Conservation (phyloP, 495 filamentous ascomycete genomes). For the Hypomontagnella monticulosa region DNA sequence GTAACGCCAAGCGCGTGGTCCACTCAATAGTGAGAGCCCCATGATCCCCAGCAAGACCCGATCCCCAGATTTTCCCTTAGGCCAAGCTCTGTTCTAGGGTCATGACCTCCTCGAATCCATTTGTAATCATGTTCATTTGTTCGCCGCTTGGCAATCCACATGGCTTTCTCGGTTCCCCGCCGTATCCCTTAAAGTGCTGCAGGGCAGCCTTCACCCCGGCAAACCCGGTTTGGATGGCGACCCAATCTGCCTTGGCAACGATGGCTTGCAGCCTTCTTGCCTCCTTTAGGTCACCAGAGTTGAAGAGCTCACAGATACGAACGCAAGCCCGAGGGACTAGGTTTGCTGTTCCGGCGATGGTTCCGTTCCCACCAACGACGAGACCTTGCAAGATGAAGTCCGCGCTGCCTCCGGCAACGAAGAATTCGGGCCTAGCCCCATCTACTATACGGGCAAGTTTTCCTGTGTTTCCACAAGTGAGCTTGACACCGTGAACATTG, state of each 20-base stretch:
- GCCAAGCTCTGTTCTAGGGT: conserved; percentile 43
- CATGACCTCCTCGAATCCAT: conserved; percentile 70
- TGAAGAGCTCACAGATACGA: conserved; percentile 76
- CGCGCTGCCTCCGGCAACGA: conserved; percentile 83
- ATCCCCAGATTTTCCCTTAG: conserved; percentile 29
- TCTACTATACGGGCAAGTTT: conserved; percentile 84
- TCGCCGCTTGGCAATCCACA: conserved; percentile 65
- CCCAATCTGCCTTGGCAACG: conserved; percentile 80
- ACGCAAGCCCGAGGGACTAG: conserved; percentile 79
- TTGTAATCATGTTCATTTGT: conserved; percentile 66
- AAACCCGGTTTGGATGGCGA: conserved; percentile 81
- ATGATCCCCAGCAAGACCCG: conserved; percentile 21
- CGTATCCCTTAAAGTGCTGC: conserved; percentile 79
- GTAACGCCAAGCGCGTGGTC: conserved; percentile 36
- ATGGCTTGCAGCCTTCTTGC: conserved; percentile 74
- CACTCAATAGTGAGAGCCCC: conserved; percentile 23
- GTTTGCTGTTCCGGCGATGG: conserved; percentile 84
- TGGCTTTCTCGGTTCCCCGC: conserved; percentile 73
- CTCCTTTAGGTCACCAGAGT: conserved; percentile 72
- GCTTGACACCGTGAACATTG: conserved; percentile 83
- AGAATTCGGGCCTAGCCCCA: conserved; percentile 66
- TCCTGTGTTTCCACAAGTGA: conserved; percentile 88
- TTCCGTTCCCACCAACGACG: conserved; percentile 77
- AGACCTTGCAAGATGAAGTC: conserved; percentile 86
- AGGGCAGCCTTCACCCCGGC: conserved; percentile 85